A percentile compares a stretch with the other conserved stretches of the same genome.
phyloP scores from a whole-genome alignment of 2,329 filamentous ascomycete genomes.

The Ophiostoma angusticollis region DNA sequence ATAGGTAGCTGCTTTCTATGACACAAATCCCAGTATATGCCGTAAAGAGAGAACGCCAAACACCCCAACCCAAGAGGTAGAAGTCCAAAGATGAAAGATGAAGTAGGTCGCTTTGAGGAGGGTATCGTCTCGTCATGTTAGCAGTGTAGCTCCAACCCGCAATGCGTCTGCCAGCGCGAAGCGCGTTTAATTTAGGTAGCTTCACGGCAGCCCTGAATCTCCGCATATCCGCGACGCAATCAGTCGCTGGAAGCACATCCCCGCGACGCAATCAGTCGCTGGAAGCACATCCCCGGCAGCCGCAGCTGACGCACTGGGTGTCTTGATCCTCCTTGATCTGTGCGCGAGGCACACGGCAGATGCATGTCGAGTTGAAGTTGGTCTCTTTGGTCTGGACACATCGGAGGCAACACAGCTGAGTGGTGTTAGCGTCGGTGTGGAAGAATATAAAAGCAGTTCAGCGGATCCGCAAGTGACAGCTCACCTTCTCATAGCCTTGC shows the following conservation, averaged over 20 bases:
- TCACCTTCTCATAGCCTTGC: constrained; percentile 91
- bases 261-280: constrained; percentile 33
- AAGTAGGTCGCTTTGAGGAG: too few species aligned
- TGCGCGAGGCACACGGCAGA: constrained; percentile 84
- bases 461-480: constrained; percentile 14
- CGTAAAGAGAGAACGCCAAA: too few species aligned
- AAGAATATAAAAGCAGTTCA: too few species aligned
- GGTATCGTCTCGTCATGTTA: too few species aligned
- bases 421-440: constrained; percentile 20
- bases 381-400: constrained; percentile 99
- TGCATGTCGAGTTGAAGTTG: constrained; percentile 95
- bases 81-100: too few species aligned
- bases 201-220: too few species aligned
- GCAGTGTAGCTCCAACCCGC: too few species aligned
- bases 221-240: neutral
- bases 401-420: constrained; percentile 76
- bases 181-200: too few species aligned
- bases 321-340: constrained; percentile 83
- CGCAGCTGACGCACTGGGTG: constrained; percentile 89
- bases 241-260: constrained; percentile 50
- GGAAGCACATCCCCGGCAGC: constrained; percentile 81
- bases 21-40: too few species aligned
- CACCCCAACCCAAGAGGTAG: too few species aligned
- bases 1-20: too few species aligned
- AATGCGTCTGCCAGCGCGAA: too few species aligned